These are phyloP conservation scores for Leccinum laetum DNA, from an alignment of 1,284 basidiomycete species.

Conservation along the genomic window DNA sequence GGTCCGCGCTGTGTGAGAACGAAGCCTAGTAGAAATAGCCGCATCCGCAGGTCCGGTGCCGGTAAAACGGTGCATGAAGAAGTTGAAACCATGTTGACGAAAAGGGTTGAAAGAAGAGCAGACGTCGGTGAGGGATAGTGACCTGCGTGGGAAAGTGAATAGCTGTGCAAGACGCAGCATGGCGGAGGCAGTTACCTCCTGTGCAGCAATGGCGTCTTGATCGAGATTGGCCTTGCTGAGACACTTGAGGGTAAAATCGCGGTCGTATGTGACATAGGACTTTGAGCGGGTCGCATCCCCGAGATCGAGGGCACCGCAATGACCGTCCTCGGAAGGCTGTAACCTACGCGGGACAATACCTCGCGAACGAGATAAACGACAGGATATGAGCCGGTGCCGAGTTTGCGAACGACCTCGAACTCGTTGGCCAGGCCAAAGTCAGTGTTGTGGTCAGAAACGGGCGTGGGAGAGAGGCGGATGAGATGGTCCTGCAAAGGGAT, in stretches of 20 bases:
- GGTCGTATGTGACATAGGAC: conserved; percentile 61
- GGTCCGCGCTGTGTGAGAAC: too few relatives aligned
- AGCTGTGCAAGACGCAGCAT: conserved; percentile 11
- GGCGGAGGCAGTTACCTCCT: conserved; percentile 63
- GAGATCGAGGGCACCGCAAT: conserved; percentile 60
- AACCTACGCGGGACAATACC: conserved; percentile 58
- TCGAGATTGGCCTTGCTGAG: conserved; percentile 92
- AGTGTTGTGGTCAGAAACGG: conserved; percentile 31
- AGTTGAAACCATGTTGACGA: conserved; percentile 76
- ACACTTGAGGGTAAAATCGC: conserved; percentile 96
- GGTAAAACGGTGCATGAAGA: conserved; percentile 89
- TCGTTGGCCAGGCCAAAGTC: conserved; percentile 55
- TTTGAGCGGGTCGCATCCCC: conserved; percentile 44
- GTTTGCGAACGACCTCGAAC: conserved; percentile 82
- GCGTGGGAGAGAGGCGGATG: conserved; percentile 50
- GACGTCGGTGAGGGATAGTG: conserved; percentile 84
- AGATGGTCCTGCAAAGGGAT: conserved; percentile 61
- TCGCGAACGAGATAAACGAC: conserved; percentile 94
- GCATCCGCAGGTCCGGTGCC: conserved; percentile 46
- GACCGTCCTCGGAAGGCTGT: conserved; percentile 58
- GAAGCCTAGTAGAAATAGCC: too few relatives aligned
- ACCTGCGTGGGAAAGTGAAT: conserved; percentile 49
- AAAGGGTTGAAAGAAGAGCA: conserved; percentile 87
- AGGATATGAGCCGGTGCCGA: conserved; percentile 90
- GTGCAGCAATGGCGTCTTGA: conserved; percentile 81